A percentile compares a stretch with the other conserved stretches of the same genome.
phyloP scores from a whole-genome alignment of 176 grass and related monocot species.

The Avena atlantica region DNA sequence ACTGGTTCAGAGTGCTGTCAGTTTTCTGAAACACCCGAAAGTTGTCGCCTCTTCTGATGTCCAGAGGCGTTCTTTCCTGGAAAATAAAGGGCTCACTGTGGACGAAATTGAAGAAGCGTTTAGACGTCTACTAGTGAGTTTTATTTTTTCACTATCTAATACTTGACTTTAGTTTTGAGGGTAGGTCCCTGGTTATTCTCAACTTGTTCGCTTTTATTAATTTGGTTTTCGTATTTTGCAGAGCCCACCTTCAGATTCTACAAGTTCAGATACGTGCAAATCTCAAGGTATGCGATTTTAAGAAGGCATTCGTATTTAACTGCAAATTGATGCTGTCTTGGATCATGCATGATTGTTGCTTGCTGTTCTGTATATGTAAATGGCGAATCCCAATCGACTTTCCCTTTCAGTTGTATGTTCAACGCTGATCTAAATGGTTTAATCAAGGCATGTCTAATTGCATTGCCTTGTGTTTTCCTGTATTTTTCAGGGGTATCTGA shows the following conservation, averaged over 20 bases:
- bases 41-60: conserved; percentile 53
- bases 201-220: neutral
- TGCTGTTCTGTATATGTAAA: neutral
- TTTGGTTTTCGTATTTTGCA: conserved; percentile 4
- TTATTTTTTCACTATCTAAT: neutral
- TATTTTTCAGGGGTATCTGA: conserved; percentile 42
- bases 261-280: neutral
- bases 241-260: conserved; percentile 32
- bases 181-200: conserved; percentile 12
- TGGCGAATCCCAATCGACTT: conserved; percentile 1
- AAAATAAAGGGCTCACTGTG: conserved; percentile 65
- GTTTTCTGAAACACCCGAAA: conserved; percentile 68
- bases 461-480: conserved; percentile 21
- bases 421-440: conserved; percentile 28
- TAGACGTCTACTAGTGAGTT: conserved; percentile 55
- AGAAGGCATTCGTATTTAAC: neutral
- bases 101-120: conserved; percentile 73
- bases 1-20: conserved; percentile 63
- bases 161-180: neutral
- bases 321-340: neutral
- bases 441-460: conserved; percentile 16
- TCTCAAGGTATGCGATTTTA: conserved; percentile 51
- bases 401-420: conserved; percentile 3
- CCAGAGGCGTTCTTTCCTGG: conserved; percentile 70
- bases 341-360: conserved; percentile 21